A percentile compares a stretch with the other conserved stretches of the same genome.
These are phyloP conservation scores for Podila epicladia DNA, from an alignment of 192 early-diverging fungal species.

Conservation along the genomic window DNA sequence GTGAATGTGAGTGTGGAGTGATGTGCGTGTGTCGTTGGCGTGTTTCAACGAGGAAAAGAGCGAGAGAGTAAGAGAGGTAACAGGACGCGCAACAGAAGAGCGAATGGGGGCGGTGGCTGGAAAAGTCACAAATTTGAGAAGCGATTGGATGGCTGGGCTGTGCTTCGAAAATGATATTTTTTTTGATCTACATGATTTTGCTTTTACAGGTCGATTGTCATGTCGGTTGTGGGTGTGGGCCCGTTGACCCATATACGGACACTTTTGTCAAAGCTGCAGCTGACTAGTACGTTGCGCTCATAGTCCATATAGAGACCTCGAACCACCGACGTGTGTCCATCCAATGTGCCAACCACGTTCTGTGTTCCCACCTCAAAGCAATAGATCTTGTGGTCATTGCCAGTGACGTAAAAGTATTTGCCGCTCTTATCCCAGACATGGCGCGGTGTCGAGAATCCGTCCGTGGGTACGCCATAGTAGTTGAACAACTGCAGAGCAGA, in stretches of 20 bases:
- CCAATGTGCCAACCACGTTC: constrained; percentile 54
- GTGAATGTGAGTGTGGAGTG: neutral
- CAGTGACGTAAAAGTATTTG: constrained; percentile 70
- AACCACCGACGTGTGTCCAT: constrained; percentile 68
- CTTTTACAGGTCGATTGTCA: constrained; percentile 12
- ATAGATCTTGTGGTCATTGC: constrained; percentile 66
- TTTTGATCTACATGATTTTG: too few species aligned
- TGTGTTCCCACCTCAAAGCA: constrained; percentile 62
- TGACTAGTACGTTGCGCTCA: constrained; percentile 57
- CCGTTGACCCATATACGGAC: constrained; percentile 59
- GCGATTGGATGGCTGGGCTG: neutral
- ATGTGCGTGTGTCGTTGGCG: neutral
- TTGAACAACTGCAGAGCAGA: constrained; percentile 63
- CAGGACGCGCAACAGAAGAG: too few species aligned
- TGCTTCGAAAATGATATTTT: too few species aligned
- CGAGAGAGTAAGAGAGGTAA: too few species aligned
- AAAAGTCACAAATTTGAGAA: too few species aligned
- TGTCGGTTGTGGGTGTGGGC: neutral
- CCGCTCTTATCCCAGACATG: constrained; percentile 70
- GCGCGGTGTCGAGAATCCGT: constrained; percentile 73
- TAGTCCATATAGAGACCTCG: constrained; percentile 61
- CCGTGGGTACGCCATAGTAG: constrained; percentile 68
- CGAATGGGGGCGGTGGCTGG: too few species aligned
- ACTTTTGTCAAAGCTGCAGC: constrained; percentile 69
- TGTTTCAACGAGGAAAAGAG: neutral